Evolutionary conservation across 2,329 filamentous ascomycete genomes (phyloP), one percentile per base, ranked within the genome.

Genomic region (Pseudocercospora vitis): DNA sequence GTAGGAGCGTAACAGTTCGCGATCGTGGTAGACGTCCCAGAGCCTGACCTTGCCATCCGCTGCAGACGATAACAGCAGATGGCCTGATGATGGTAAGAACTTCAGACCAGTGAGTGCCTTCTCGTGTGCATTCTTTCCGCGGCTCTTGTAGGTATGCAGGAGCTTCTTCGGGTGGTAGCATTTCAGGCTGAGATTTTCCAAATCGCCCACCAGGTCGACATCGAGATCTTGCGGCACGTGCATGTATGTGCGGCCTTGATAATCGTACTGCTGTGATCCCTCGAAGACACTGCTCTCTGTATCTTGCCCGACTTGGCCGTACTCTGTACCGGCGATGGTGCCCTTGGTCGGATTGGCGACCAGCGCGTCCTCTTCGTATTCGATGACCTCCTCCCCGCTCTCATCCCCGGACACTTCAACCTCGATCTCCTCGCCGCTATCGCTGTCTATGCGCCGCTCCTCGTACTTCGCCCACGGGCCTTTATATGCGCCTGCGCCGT

Each of bases 161-260:
- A 94, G 80, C 75, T 95, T 97, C 79, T 96, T 97, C 31, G 94
- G 94, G 53, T 95, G 89, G 69, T 84, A 99, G 64, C 68, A 70
- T 48, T 68, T 68, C 40, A 70, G 50, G 35, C 59, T 64, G 40
- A 70, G 51, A 71, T 96, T 97, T 68, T 91, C 91, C 68, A 83
- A 73, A 67, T 86, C 91, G 64, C 88, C 89, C 39, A 79, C 71
- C 64, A 99, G 78, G 69, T 95, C 88, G 69, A 96, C 78, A 67
- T 90, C 89, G 73, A 96, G 76, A 70, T 96, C 91, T 70, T 90
- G 91, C 3, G 94, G 94, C 40, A 97, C 81, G 73, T 99, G 94
- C 92, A 99, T 96, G 71, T 96, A 99, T 28, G 92, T 95, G 61
- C 94, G 81, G 44, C 94, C 94, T 70, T 95, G 88, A 75, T 99